A percentile compares a stretch with the other conserved stretches of the same genome.
These are phyloP conservation scores for Apiospora kogelbergensis DNA, from an alignment of 2,329 filamentous ascomycete species.

Conservation along the genomic window DNA sequence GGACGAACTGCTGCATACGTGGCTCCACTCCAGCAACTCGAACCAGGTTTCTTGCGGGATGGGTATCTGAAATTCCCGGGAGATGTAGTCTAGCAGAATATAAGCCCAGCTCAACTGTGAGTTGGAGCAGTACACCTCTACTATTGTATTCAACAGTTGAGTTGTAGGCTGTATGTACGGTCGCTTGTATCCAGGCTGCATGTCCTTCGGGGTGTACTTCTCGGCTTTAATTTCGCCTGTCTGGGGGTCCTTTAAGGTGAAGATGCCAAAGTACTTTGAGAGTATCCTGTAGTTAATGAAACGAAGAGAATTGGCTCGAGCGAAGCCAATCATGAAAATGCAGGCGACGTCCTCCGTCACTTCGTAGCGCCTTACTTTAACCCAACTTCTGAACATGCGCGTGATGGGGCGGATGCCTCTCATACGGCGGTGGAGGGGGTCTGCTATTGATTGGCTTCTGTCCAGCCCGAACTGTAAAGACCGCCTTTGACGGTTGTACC, in stretches of 20 bases:
- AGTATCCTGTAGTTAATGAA: constrained; percentile 34
- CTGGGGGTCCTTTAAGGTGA: constrained; percentile 13
- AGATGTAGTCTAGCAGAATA: constrained; percentile 62
- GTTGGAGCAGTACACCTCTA: constrained; percentile 67
- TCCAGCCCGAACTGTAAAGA: constrained; percentile 32
- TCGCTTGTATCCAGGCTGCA: too few relatives aligned
- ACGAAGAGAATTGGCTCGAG: constrained; percentile 35
- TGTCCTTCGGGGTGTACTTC: background rate
- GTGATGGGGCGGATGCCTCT: background rate
- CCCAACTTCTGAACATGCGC: background rate
- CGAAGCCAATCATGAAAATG: constrained; percentile 41
- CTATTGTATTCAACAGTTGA: constrained; percentile 63
- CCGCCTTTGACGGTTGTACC: constrained; percentile 13
- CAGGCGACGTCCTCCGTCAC: constrained; percentile 42
- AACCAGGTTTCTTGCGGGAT: constrained; percentile 63
- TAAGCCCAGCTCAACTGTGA: constrained; percentile 60
- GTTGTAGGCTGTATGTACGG: constrained; percentile 46
- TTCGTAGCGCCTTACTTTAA: constrained; percentile 24
- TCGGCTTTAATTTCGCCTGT: background rate
- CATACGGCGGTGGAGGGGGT: background rate
- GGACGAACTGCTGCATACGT: constrained; percentile 49
- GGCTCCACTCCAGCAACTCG: constrained; percentile 67
- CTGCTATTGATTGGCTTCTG: constrained; percentile 18
- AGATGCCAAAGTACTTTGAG: constrained; percentile 27
- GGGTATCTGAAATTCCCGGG: constrained; percentile 55